Percentiles rank a stretch among this genome's conserved stretches.
These are phyloP conservation scores for Peterozyma xylosa DNA, from an alignment of 805 yeast genomes.

Conservation along the genomic window DNA sequence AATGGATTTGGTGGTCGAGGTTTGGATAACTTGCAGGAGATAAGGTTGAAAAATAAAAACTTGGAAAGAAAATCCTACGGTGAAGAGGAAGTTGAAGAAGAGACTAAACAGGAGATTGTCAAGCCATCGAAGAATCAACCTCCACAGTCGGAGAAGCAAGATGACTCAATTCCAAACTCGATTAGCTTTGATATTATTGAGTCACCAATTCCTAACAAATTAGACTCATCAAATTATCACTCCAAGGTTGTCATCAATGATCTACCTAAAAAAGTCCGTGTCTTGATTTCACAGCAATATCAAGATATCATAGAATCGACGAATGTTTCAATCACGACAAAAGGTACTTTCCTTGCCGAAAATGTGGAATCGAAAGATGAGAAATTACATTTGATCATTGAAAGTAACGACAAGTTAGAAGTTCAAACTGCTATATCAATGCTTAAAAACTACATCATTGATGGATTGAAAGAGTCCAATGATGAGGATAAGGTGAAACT, in stretches of 20 bases:
- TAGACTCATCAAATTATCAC: conserved; percentile 30
- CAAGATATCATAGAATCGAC: conserved; percentile 62
- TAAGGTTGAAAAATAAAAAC: conserved; percentile 42
- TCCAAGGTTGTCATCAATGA: conserved; percentile 78
- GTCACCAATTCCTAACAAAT: conserved; percentile 8
- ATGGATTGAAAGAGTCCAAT: conserved; percentile 45
- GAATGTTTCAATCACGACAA: conserved; percentile 69
- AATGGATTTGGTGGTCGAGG: conserved; percentile 95
- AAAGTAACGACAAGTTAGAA: conserved; percentile 55
- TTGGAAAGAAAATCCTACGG: conserved; percentile 44
- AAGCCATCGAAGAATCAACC: conserved; percentile 1
- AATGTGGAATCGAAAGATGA: conserved; percentile 50
- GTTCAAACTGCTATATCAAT: conserved; percentile 54
- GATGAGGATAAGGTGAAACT: conserved; percentile 28
- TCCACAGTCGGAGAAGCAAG: conserved; percentile 12
- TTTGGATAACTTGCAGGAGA: conserved; percentile 64
- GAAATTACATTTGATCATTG: conserved; percentile 71
- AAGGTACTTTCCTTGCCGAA: conserved; percentile 67
- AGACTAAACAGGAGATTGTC: conserved; percentile 2
- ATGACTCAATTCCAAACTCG: conserved; percentile 1
- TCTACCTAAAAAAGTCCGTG: conserved; percentile 73
- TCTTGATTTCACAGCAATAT: conserved; percentile 64
- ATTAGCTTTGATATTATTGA: conserved; percentile 6
- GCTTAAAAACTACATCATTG: conserved; percentile 46
- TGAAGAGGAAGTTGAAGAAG: conserved; percentile 24